Evolutionary conservation across 768 basidiomycete species (phyloP), one percentile per base, ranked within the genome.

Genomic region (Leccinum incarnatum): DNA sequence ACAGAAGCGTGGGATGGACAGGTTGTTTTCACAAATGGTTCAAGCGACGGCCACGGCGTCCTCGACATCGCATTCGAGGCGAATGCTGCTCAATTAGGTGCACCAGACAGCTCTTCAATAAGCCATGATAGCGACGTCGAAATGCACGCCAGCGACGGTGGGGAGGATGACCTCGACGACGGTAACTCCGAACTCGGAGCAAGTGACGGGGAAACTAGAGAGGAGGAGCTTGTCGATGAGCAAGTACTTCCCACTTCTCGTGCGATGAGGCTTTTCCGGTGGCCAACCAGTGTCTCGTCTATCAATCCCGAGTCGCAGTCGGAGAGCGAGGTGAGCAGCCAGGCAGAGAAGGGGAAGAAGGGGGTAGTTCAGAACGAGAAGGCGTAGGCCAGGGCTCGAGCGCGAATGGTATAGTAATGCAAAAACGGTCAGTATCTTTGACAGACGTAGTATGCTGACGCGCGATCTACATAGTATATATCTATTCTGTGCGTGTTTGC

Each of bases 211-310:
- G 88, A 91, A 62, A 90, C 90, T 4, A 92, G 91, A 2, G 91
- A 92, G 67, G 88, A 91, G 61, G 90, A 93, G 60, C 84, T 92
- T 53, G 85, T 92, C n/a, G 89, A 87, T 55, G 81, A 84, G 9
- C 81, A 85, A 59, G 84, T 87, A 56, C 76, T 90, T 6, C 88
- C 86, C 27, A 92, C 89, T 56, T 83, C 83, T n/a, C 84, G 83
- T 56, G 88, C 88, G 23, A 88, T 91, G 84, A 76, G 78, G 59
- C 77, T 89, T 48, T 89, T 91, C 77, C 82, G 77, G 65, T 81
- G 85, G 62, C 91, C 90, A 8, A 80, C 78, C 19, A 71, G 72
- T 17, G 80, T 88, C 45, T 82, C 83, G 27, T 82, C 83, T 11
- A 87, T 91, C 73, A 81, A 91, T 27, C 67, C 77, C 53, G 82